Base-by-base conservation (phyloP, 192 early-diverging fungal species). In the Rhizophagus sp. region DNA sequence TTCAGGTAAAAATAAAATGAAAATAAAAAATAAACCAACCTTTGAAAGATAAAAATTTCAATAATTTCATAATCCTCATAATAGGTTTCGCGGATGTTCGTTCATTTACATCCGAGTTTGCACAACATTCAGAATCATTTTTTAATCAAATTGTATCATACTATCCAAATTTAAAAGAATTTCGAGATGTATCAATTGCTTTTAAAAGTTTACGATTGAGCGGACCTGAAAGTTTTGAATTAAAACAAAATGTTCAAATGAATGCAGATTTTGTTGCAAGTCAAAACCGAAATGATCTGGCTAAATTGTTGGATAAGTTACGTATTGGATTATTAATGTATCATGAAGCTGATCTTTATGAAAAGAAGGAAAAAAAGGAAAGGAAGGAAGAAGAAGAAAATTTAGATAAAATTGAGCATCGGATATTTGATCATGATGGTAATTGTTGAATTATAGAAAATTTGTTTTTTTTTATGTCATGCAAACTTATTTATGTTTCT, bases 261-360 rank as follows among this genome's bases (percentile, higher is more conserved):
- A 12, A 33, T 34, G 7, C 4, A 6, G 13, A 30, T 67, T 25
- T 22, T 4, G 13, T 34, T 15, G 5, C 27, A 36, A 39, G 1
- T 41, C 36, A 33, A 12, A 39, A n/a, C n/a, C 27, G 34, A 71
- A 71, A 1, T 47, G 39, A 71, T 39, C n/a, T 71, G 0, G n/a
- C 69, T 17, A 71, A 71, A 44, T 44, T 71, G 41, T 44, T 71
- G 22, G 39, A 71, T n/a, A 71, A 44, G 24, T 71, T 71, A 24
- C 69, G 47, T 13, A 13, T 41, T 11, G 36, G 36, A 3, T n/a
- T 71, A 41, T 41, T 71, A 10, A 71, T 39, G 33, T 71, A 71
- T 44, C 69, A 71, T 71, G 27, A 27, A 67, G 10, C 22, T 19
- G 65, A 33, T 25, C 65, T 44, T 13, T 0, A 22, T 71, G 36